Evolutionary conservation across 768 basidiomycete species (phyloP), one percentile per base, ranked within the genome.

Genomic region (Suillus spraguei): DNA sequence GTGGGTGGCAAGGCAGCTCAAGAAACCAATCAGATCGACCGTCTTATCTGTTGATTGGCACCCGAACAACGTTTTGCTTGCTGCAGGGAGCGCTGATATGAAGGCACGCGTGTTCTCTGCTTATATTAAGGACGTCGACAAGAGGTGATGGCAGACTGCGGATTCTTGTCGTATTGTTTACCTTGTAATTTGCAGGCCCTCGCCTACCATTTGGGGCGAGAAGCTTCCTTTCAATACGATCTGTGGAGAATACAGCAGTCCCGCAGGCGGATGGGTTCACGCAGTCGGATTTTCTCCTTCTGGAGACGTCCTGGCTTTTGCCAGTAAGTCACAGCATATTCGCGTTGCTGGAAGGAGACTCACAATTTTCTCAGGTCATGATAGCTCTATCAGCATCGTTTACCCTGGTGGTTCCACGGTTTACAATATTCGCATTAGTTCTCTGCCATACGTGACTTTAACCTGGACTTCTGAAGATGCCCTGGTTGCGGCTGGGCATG

Each of bases 101-200:
- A 97, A 97, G 77, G 97, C 97, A 13, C 86, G 96, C 22, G 97
- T 99, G 9, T 93, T 99, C 77, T 98, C 96, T 1, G 97, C 95
- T 4, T 99, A 94, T 77, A 96, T 99, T 80, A 99, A 99, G 81
- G 97, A 97, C 69, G 89, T 98, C 24, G 97, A 99, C 73, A 87
- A 92, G 71, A 92, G 89, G 97, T 91, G 67, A 66, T 82, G 52
- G 71, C 7, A 28, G 60, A 59, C 14, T 35, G 33, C 36, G 16
- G 55, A 60, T 16, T 44, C 10, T 33, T 42, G 33, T 62, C 5
- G 33, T 47, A 56, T 64, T 38, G 16, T 17, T 67, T 52, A 69
- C 49, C 41, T 10, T 60, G n/a, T 22, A 13, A 52, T 52, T 20
- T 62, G 5, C 66, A 97, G 96, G 71, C 97, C 97, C 22, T 81